Conservation (phyloP, 805 yeast genomes). For the Candida qinlingensis region DNA sequence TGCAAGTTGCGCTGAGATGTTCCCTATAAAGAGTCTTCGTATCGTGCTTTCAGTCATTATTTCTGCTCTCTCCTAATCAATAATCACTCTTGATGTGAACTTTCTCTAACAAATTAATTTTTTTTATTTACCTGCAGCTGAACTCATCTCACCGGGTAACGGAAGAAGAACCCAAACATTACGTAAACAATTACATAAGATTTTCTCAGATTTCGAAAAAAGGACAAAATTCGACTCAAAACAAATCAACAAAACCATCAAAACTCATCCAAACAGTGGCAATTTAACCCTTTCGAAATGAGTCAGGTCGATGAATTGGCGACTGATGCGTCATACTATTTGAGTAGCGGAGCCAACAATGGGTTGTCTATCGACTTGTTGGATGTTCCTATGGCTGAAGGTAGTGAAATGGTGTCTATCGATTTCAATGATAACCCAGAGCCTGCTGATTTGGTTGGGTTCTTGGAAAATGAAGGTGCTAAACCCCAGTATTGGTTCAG, state of each 20-base stretch:
- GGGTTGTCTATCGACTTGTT: conserved; percentile 12
- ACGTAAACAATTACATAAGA: too few relatives aligned
- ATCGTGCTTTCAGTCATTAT: conserved; percentile 1
- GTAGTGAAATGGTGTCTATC: conserved; percentile 81
- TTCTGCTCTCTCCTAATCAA: not conserved
- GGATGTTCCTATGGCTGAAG: conserved; percentile 67
- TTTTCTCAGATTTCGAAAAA: not conserved
- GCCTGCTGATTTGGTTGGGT: conserved; percentile 72
- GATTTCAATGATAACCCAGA: conserved; percentile 86
- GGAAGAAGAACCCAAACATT: too few relatives aligned
- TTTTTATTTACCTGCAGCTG: not conserved
- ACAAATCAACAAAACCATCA: not conserved
- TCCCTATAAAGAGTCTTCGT: conserved; percentile 59
- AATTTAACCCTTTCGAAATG: not conserved
- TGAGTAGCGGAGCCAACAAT: not conserved
- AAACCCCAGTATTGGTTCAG: conserved; percentile 77
- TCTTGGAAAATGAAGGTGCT: conserved; percentile 77
- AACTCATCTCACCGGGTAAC: conserved; percentile 8
- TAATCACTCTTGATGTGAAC: not conserved
- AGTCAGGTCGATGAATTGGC: conserved; percentile 7
- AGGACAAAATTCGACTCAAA: not conserved
- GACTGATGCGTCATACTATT: conserved; percentile 8
- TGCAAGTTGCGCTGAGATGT: conserved; percentile 50
- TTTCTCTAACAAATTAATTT: not conserved
- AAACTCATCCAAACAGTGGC: not conserved